These are phyloP conservation scores for Cyphellophora attinorum DNA, from an alignment of 2,329 filamentous ascomycete species.

Conservation along the genomic window DNA sequence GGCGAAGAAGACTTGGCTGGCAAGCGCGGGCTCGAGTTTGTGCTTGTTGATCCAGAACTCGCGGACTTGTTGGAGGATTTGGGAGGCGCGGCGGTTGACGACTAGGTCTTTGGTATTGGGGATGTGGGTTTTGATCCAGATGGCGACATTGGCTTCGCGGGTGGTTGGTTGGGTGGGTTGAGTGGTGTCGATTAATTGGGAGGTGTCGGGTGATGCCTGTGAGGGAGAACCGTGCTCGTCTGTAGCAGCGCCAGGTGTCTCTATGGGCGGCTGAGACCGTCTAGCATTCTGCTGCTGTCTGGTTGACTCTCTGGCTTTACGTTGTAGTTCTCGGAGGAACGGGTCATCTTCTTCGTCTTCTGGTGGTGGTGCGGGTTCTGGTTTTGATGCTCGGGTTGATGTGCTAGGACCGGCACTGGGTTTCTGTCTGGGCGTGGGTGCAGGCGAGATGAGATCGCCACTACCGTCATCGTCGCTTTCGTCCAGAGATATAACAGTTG, in stretches of 20 bases:
- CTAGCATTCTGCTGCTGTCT: too few relatives aligned
- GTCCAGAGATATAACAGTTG: conserved; percentile 2
- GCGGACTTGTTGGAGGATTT: conserved; percentile 57
- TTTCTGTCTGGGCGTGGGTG: conserved; percentile 6
- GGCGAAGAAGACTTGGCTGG: conserved; percentile 60
- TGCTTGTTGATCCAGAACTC: conserved; percentile 61
- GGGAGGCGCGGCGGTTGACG: conserved; percentile 57
- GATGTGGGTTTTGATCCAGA: conserved; percentile 62
- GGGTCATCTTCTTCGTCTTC: conserved; percentile 28
- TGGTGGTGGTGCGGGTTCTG: conserved; percentile 4
- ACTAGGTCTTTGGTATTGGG: conserved; percentile 50
- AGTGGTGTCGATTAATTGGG: too few relatives aligned
- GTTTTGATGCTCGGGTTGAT: too few relatives aligned
- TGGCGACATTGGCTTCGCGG: conserved; percentile 45
- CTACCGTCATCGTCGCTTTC: conserved; percentile 7
- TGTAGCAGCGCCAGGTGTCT: too few relatives aligned
- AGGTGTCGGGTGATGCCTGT: too few relatives aligned
- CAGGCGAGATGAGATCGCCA: conserved; percentile 8
- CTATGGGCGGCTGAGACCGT: too few relatives aligned
- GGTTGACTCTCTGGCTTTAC: conserved; percentile 33
- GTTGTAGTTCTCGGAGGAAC: conserved; percentile 32
- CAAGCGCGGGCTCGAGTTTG: conserved; percentile 37
- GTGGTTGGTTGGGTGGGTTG: conserved; percentile 4
- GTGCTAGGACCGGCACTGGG: too few relatives aligned
- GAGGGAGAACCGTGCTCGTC: too few relatives aligned